Percentiles rank a stretch among this genome's conserved stretches.
Evolutionary conservation across 2,329 filamentous ascomycete species (phyloP).

Genomic region (Alternaria postmessia): DNA sequence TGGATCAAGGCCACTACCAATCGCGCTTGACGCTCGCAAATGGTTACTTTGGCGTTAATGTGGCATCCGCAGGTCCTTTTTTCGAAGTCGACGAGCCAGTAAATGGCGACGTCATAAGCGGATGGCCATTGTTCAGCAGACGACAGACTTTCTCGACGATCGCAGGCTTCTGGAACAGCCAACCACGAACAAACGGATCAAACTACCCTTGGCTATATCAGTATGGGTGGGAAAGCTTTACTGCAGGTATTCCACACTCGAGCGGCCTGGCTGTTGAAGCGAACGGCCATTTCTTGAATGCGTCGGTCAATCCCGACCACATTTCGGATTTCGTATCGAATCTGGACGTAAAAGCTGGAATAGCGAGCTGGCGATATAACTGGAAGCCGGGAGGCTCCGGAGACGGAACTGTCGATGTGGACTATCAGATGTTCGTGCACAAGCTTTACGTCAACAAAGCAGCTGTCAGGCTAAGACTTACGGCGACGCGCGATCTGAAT

Average conservation of each 20-base stretch:
- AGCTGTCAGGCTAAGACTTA: conserved; percentile 67
- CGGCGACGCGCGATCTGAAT: conserved; percentile 61
- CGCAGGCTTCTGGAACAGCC: conserved; percentile 70
- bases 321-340: conserved; percentile 69
- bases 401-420: conserved; percentile 62
- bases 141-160: conserved; percentile 73
- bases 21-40: conserved; percentile 63
- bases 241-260: conserved; percentile 76
- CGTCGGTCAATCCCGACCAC: conserved; percentile 65
- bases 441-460: conserved; percentile 70
- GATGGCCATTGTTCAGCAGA: conserved; percentile 72
- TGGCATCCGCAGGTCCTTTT: conserved; percentile 69
- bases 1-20: conserved; percentile 68
- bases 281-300: conserved; percentile 64
- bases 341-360: conserved; percentile 69
- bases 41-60: conserved; percentile 70
- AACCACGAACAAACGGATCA: conserved; percentile 65
- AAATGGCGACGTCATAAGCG: conserved; percentile 64
- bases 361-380: conserved; percentile 70
- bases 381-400: conserved; percentile 65
- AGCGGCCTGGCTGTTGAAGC: conserved; percentile 66
- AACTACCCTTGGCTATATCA: conserved; percentile 75
- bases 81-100: conserved; percentile 65
- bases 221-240: conserved; percentile 74
- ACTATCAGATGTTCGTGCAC: conserved; percentile 72